Conservation (phyloP, 2,329 filamentous ascomycete species). For the Thelonectria blattea region DNA sequence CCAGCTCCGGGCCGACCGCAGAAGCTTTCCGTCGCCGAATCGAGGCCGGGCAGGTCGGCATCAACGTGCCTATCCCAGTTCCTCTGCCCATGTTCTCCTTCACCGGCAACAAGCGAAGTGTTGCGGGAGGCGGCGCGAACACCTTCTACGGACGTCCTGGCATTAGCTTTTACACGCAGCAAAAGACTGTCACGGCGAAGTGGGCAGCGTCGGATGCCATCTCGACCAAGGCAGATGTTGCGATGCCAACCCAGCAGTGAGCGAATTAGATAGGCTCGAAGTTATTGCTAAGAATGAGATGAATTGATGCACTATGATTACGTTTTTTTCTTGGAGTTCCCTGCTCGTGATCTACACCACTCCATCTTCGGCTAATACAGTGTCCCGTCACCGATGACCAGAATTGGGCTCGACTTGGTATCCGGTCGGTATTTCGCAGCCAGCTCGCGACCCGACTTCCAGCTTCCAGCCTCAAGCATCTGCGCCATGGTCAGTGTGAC, state of each 20-base stretch:
- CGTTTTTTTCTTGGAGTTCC: background rate
- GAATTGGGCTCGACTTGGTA: slow-evolving; percentile 82
- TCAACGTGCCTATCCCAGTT: slow-evolving; percentile 38
- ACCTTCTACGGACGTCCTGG: slow-evolving; percentile 77
- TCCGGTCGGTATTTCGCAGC: slow-evolving; percentile 79
- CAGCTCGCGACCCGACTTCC: slow-evolving; percentile 76
- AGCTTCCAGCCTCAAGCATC: slow-evolving; percentile 59
- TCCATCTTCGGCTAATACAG: slow-evolving; percentile 63
- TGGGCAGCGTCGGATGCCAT: slow-evolving; percentile 20
- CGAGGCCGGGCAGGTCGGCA: slow-evolving; percentile 36
- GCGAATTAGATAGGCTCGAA: background rate
- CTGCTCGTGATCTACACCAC: background rate
- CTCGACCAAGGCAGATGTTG: slow-evolving; percentile 14
- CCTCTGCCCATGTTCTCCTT: slow-evolving; percentile 39
- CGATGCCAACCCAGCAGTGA: slow-evolving; percentile 19
- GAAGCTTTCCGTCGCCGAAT: slow-evolving; percentile 41
- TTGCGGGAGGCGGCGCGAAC: slow-evolving; percentile 71
- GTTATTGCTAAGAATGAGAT: background rate
- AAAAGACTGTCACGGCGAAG: slow-evolving; percentile 69
- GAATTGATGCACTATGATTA: background rate
- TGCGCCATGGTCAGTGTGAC: slow-evolving; percentile 52
- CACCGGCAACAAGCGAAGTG: slow-evolving; percentile 61
- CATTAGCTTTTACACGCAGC: slow-evolving; percentile 73
- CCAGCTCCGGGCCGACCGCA: slow-evolving; percentile 39
- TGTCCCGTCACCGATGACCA: slow-evolving; percentile 81